Conservation (phyloP, 306 rosid genomes). For the Citrullus colocynthis region DNA sequence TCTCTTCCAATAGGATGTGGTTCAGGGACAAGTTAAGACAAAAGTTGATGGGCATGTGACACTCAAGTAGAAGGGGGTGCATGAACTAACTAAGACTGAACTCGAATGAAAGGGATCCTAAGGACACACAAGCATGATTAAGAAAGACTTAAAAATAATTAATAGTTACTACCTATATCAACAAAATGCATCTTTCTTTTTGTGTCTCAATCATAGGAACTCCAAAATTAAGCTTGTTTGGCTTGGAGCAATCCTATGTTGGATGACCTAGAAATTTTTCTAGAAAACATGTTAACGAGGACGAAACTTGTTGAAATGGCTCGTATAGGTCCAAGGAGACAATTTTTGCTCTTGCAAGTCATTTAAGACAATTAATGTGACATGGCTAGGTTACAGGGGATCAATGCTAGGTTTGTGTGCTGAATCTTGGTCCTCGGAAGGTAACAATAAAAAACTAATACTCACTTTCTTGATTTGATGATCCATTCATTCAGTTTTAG, state of each 20-base stretch:
- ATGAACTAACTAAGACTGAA: background rate
- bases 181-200: background rate
- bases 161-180: background rate
- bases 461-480: background rate
- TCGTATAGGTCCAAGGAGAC: background rate
- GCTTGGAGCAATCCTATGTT: background rate
- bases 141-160: too few relatives aligned
- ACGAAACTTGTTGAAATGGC: background rate
- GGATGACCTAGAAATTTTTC: background rate
- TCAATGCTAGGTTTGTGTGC: background rate
- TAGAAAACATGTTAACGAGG: background rate
- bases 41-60: background rate
- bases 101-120: background rate
- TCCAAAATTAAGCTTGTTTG: background rate
- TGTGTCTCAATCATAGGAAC: background rate
- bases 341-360: background rate
- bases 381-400: background rate
- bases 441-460: background rate
- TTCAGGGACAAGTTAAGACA: background rate
- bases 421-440: background rate
- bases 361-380: background rate
- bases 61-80: background rate
- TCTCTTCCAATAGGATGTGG: background rate
- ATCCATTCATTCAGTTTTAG: background rate
- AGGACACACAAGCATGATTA: background rate